phyloP scores from a whole-genome alignment of 805 yeast species.

The Zygosaccharomyces kombuchaensis region DNA sequence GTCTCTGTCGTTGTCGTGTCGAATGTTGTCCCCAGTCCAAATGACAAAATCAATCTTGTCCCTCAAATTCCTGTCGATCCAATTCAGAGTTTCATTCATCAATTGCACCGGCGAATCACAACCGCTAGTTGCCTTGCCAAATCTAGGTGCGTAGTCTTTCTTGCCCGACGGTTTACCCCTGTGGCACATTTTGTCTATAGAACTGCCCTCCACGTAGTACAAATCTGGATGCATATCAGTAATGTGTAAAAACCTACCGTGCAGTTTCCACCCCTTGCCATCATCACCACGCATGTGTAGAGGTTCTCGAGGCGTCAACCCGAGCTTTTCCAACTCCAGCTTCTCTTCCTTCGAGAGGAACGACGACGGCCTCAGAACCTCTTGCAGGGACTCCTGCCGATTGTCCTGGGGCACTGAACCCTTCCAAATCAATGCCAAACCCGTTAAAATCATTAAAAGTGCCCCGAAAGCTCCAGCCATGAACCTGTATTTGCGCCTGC shows the following conservation, averaged over 20 bases:
- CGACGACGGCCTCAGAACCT: background rate
- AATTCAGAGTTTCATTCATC: constrained; percentile 57
- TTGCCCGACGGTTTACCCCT: constrained; percentile 24
- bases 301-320: constrained; percentile 41
- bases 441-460: background rate
- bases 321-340: constrained; percentile 28
- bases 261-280: constrained; percentile 35
- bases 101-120: constrained; percentile 71
- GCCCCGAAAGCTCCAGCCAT: background rate
- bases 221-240: constrained; percentile 88
- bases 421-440: background rate
- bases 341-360: constrained; percentile 26
- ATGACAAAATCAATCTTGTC: constrained; percentile 81
- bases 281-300: constrained; percentile 21
- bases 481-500: background rate
- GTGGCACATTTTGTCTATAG: constrained; percentile 55
- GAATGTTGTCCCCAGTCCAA: constrained; percentile 88
- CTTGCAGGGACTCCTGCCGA: background rate
- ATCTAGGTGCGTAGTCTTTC: constrained; percentile 53
- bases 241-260: constrained; percentile 79
- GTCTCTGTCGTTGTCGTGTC: constrained; percentile 76
- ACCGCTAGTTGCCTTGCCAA: constrained; percentile 70
- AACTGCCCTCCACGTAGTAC: constrained; percentile 49
- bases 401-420: background rate
- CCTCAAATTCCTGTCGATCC: constrained; percentile 59